phyloP scores from a whole-genome alignment of 345 rosid genomes.

The Clarkia xantiana region DNA sequence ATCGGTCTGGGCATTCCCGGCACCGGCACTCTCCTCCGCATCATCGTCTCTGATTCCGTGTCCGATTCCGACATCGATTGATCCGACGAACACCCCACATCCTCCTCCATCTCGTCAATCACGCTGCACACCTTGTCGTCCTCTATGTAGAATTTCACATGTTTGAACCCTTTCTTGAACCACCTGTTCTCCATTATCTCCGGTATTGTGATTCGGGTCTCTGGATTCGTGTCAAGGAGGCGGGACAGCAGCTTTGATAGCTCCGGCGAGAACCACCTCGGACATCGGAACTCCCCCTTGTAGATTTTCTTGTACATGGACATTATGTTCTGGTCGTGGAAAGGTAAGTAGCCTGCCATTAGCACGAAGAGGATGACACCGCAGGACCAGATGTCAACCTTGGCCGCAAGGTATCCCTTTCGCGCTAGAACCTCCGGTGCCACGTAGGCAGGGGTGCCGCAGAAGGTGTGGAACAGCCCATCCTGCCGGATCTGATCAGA shows the following conservation, averaged over 20 bases:
- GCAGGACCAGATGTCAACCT: constrained; percentile 85
- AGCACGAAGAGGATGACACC: constrained; percentile 76
- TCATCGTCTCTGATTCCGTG: constrained; percentile 14
- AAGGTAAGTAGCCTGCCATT: constrained; percentile 64
- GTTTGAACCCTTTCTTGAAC: constrained; percentile 63
- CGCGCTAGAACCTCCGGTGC: constrained; percentile 77
- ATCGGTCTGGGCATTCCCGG: constrained; percentile 38
- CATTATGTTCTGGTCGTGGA: constrained; percentile 66
- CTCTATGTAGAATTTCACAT: constrained; percentile 45
- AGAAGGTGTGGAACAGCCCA: constrained; percentile 70
- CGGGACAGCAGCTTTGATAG: constrained; percentile 33
- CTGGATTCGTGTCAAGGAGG: constrained; percentile 68
- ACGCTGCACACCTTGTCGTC: constrained; percentile 32
- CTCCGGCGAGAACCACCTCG: constrained; percentile 65
- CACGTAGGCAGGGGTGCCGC: constrained; percentile 69
- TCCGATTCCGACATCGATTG: constrained; percentile 45
- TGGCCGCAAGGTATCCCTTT: constrained; percentile 72
- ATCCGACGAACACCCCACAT: constrained; percentile 18
- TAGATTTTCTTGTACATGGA: constrained; percentile 68
- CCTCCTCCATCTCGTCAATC: constrained; percentile 19
- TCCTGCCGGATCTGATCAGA: constrained; percentile 58
- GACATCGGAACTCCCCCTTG: constrained; percentile 59
- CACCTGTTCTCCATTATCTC: constrained; percentile 60
- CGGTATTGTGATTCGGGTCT: constrained; percentile 51
- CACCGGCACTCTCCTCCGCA: constrained; percentile 9